A percentile compares a stretch with the other conserved stretches of the same genome.
Evolutionary conservation across 306 rosid species (phyloP).

Genomic region (Leucaena leucocephala): DNA sequence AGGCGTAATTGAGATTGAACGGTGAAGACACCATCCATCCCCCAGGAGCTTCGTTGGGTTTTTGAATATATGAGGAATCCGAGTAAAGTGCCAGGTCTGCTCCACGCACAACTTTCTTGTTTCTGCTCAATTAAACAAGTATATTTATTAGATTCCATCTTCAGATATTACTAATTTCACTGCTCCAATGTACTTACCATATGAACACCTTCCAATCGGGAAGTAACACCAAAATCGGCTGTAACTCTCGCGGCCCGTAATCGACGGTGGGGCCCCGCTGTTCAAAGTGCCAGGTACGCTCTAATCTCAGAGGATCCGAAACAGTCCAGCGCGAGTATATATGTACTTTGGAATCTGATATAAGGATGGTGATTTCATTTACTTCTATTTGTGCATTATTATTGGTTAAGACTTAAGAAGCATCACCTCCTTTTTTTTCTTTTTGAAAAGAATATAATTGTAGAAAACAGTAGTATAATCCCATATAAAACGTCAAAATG

Average conservation of each 20-base stretch:
- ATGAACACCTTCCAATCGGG: background rate
- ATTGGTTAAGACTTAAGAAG: background rate
- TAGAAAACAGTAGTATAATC: background rate
- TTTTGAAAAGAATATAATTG: background rate
- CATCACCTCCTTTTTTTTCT: no score
- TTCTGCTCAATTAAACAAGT: background rate
- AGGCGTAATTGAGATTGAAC: background rate
- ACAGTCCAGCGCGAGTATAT: background rate
- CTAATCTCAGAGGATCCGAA: background rate
- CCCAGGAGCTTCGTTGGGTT: background rate
- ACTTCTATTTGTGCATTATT: background rate
- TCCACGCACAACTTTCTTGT: background rate
- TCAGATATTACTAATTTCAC: background rate
- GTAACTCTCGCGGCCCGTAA: background rate
- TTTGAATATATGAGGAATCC: background rate
- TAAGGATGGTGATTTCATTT: background rate
- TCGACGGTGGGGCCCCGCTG: background rate
- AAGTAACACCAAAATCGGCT: background rate
- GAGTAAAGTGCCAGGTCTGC: background rate
- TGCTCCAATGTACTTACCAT: no score
- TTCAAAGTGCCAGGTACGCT: background rate
- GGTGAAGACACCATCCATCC: background rate
- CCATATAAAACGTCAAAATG: background rate
- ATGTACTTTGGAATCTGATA: background rate
- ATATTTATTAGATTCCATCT: background rate